These are phyloP conservation scores for Begonia masoniana DNA, from an alignment of 306 rosid genomes.

Conservation along the genomic window DNA sequence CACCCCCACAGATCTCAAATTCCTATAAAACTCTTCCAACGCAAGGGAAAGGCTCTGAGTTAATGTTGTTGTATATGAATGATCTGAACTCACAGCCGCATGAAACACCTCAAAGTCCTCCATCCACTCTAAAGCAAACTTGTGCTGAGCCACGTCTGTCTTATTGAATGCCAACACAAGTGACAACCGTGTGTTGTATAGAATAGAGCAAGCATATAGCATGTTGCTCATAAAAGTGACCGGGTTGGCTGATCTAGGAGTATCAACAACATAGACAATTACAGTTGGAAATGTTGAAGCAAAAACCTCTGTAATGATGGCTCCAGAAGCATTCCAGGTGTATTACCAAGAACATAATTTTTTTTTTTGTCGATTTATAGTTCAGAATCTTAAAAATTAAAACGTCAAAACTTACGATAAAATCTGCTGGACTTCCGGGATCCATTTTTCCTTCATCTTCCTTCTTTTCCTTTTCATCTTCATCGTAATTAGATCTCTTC, in stretches of 20 bases:
- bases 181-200: slow-evolving; percentile 84
- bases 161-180: slow-evolving; percentile 85
- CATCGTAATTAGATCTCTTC: too few relatives aligned
- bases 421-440: too few relatives aligned
- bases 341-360: slow-evolving; percentile 88
- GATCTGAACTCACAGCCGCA: slow-evolving; percentile 44
- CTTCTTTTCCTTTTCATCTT: too few relatives aligned
- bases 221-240: slow-evolving; percentile 95
- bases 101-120: slow-evolving; percentile 78
- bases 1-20: slow-evolving; percentile 65
- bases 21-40: slow-evolving; percentile 76
- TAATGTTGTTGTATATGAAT: slow-evolving; percentile 44
- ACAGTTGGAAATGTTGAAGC: slow-evolving; percentile 98
- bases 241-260: slow-evolving; percentile 76
- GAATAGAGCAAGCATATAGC: slow-evolving; percentile 89
- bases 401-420: too few relatives aligned
- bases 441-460: too few relatives aligned
- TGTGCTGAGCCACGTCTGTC: slow-evolving; percentile 64
- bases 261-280: slow-evolving; percentile 67
- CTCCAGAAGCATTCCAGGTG: slow-evolving; percentile 96
- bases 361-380: too few relatives aligned
- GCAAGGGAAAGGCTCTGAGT: slow-evolving; percentile 64
- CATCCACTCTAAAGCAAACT: slow-evolving; percentile 97
- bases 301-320: slow-evolving; percentile 95
- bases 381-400: too few relatives aligned